A percentile compares a stretch with the other conserved stretches of the same genome.
Evolutionary conservation across 768 basidiomycete species (phyloP).

Genomic region (Wakefieldia striispora): DNA sequence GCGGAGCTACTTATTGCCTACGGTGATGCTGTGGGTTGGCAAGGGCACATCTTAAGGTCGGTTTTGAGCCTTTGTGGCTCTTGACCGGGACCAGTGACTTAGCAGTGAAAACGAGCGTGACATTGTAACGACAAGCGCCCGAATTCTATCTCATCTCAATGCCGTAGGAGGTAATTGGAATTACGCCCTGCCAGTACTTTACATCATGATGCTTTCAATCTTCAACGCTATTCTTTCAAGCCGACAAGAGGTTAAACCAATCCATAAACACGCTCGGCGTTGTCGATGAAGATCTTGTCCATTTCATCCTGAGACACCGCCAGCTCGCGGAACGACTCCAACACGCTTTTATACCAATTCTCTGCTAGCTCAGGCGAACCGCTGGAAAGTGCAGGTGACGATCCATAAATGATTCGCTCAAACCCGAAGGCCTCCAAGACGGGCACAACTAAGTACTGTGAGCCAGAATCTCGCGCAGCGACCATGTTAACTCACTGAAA

Average conservation of each 20-base stretch:
- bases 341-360: constrained; percentile 81
- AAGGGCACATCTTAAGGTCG: constrained; percentile 12
- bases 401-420: constrained; percentile 79
- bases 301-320: constrained; percentile 75
- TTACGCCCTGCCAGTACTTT: too few relatives aligned
- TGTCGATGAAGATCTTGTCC: constrained; percentile 68
- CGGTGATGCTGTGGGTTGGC: not conserved
- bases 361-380: constrained; percentile 48
- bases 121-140: too few relatives aligned
- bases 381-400: constrained; percentile 59
- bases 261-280: constrained; percentile 45
- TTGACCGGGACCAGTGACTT: constrained; percentile 2
- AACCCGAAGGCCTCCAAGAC: constrained; percentile 85
- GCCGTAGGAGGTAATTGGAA: too few relatives aligned
- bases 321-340: constrained; percentile 76
- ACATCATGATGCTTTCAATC: too few relatives aligned
- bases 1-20: not conserved
- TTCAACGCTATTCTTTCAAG: too few relatives aligned
- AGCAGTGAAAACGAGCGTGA: not conserved
- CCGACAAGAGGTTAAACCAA: constrained; percentile 7
- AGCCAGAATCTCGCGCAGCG: not conserved
- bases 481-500: constrained; percentile 59
- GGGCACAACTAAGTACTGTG: constrained; percentile 57
- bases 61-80: not conserved
- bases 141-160: too few relatives aligned